phyloP scores from a whole-genome alignment of 306 rosid genomes.

The Datisca glomerata region DNA sequence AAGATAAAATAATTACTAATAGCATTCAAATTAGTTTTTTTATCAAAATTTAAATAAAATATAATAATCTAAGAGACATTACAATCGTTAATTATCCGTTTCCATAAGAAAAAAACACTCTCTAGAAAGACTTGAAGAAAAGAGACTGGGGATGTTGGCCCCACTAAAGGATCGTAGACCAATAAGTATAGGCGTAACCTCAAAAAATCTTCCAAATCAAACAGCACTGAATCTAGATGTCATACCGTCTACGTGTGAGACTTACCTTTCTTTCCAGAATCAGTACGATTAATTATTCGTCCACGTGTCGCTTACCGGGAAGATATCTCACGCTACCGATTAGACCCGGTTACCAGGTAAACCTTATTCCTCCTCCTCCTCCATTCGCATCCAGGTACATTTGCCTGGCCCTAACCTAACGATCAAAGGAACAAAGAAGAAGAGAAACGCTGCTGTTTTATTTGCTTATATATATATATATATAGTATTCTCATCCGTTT shows the following conservation, averaged over 20 bases:
- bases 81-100: too few relatives aligned
- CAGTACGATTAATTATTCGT: neutral
- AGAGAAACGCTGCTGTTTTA: too few relatives aligned
- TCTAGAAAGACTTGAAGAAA: too few relatives aligned
- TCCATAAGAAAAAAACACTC: too few relatives aligned
- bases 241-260: constrained; percentile 3
- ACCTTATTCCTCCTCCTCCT: neutral
- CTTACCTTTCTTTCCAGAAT: neutral
- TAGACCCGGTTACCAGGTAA: constrained; percentile 9
- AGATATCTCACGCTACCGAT: constrained; percentile 13
- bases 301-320: constrained; percentile 2
- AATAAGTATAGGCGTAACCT: neutral
- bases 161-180: too few relatives aligned
- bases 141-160: too few relatives aligned
- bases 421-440: too few relatives aligned
- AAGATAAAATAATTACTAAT: too few relatives aligned
- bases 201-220: neutral
- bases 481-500: constrained; percentile 15
- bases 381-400: constrained; percentile 16
- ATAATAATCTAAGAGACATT: too few relatives aligned
- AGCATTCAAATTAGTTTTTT: too few relatives aligned
- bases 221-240: constrained; percentile 15
- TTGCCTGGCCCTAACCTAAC: too few relatives aligned
- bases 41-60: too few relatives aligned
- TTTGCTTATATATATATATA: neutral